phyloP scores from a whole-genome alignment of 192 early-diverging fungal species.

The Coemansia sp. region DNA sequence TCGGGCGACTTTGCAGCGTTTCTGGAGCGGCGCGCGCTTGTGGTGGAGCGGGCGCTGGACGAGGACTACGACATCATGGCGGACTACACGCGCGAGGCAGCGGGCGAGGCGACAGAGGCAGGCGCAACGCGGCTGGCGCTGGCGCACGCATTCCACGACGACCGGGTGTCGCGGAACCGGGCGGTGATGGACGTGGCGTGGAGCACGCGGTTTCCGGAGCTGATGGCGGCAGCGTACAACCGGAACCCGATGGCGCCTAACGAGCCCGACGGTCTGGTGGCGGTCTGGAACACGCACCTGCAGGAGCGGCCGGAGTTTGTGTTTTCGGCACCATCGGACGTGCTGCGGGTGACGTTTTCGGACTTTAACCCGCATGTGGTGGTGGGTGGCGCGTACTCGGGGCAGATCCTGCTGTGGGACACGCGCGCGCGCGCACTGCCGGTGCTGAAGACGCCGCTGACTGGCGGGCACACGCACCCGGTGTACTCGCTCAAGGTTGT shows the following conservation, averaged over 20 bases:
- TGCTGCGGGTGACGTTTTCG: conserved; percentile 84
- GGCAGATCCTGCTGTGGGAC: conserved; percentile 98
- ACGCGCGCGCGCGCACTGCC: conserved; percentile 85
- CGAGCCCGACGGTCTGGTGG: conserved; percentile 92
- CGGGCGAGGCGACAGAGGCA: conserved; percentile 54
- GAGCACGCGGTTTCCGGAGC: conserved; percentile 87
- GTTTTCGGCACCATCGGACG: conserved; percentile 89
- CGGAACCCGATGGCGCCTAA: conserved; percentile 80
- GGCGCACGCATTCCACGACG: conserved; percentile 72
- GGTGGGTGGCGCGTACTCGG: conserved; percentile 95
- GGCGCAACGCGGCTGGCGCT: conserved; percentile 70
- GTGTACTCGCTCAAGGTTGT: conserved; percentile 87
- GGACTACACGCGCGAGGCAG: conserved; percentile 78
- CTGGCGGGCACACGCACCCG: conserved; percentile 96
- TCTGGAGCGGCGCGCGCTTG: conserved; percentile 80
- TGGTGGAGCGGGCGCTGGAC: conserved; percentile 87
- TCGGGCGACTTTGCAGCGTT: conserved; percentile 82
- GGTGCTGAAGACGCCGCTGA: conserved; percentile 90
- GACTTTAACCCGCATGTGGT: conserved; percentile 90
- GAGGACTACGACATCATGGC: conserved; percentile 88
- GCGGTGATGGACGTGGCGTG: conserved; percentile 92
- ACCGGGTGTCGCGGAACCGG: conserved; percentile 79
- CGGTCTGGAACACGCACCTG: conserved; percentile 91
- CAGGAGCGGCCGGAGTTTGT: conserved; percentile 91
- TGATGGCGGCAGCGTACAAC: conserved; percentile 88